Base-by-base conservation (phyloP, 2,329 filamentous ascomycete species). In the Metarhizium humberi region DNA sequence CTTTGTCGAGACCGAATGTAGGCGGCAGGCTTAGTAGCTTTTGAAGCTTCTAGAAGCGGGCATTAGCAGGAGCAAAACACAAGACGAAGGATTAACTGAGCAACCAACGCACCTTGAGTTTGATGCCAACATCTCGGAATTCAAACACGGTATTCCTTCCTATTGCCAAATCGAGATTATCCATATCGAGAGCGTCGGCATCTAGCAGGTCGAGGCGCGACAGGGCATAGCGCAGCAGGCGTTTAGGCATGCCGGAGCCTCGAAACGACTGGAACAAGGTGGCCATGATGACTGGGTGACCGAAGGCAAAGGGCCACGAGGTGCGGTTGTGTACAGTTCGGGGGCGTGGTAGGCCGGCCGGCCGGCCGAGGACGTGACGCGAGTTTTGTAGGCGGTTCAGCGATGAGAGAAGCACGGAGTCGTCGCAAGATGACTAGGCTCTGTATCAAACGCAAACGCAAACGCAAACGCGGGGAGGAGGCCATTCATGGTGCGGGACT, bases 181-280 rank as follows among this genome's bases (percentile, higher is more conserved):
- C 90, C 58, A 94, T 79, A 65, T 96, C 88, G 61, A 96, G 76
- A 13, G 88, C 86, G 66, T 95, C 87, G 56, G 90, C 88, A 66
- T 97, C 94, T 57, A 99, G 82, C 55, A 96, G 78, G 63, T 95
- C 91, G 57, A 96, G 78, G 56, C 86, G 85, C 29, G 87, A 87
- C 46, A 99, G 77, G 51, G 86, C 90, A 75, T 94, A 96, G 62
- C 90, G 86, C 61, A 97, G 80, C 64, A 97, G 79, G 70, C 87
- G 85, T 79, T 94, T 95, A 74, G 92, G 89, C 77, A 95, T 90
- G 62, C 83, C 88, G 60, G 90, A 82, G 69, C 73, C 77, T 64
- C 76, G 73, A 64, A 84, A 82, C 56, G 77, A 78, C 71, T 78
- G 85, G 65, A 94, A 81, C 68, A 89, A 84, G 67, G 80, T 85